Percentiles rank a stretch among this genome's conserved stretches.
Conservation (phyloP, 371 early-diverging fungal species). For the Rhizopus sp. region DNA sequence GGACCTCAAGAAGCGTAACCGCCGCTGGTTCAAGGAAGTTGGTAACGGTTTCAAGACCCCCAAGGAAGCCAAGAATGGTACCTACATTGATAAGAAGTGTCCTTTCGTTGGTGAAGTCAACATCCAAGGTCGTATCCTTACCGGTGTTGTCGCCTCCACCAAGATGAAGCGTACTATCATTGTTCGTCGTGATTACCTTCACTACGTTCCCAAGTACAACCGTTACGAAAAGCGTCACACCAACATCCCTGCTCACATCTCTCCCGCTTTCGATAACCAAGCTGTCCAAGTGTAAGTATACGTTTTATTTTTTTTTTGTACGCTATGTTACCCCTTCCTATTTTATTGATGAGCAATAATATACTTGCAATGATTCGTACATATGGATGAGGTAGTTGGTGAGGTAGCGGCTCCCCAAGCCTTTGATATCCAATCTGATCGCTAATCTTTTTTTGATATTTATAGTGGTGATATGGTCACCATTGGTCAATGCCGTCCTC, state of each 20-base stretch:
- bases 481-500: slow-evolving; percentile 97
- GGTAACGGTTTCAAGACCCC: slow-evolving; percentile 99
- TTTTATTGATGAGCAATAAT: slow-evolving; percentile 3
- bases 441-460: slow-evolving; percentile 10
- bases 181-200: slow-evolving; percentile 98
- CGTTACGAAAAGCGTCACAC: slow-evolving; percentile 99
- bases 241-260: slow-evolving; percentile 98
- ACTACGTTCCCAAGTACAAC: slow-evolving; percentile 99
- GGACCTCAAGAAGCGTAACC: slow-evolving; percentile 73
- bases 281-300: slow-evolving; percentile 55
- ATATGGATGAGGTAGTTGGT: slow-evolving; percentile 63
- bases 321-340: background rate
- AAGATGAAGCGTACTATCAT: slow-evolving; percentile 99
- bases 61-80: slow-evolving; percentile 94
- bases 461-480: slow-evolving; percentile 92
- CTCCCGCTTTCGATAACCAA: slow-evolving; percentile 98
- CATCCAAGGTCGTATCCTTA: slow-evolving; percentile 98
- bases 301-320: slow-evolving; percentile 10
- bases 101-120: slow-evolving; percentile 99
- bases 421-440: slow-evolving; percentile 43
- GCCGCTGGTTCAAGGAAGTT: slow-evolving; percentile 97
- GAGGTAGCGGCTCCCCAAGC: slow-evolving; percentile 64
- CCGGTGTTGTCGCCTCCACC: slow-evolving; percentile 95
- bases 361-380: slow-evolving; percentile 5
- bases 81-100: slow-evolving; percentile 99